Base-by-base conservation (phyloP, 1,284 basidiomycete genomes). In the Cryptococcus jaspeensis region DNA sequence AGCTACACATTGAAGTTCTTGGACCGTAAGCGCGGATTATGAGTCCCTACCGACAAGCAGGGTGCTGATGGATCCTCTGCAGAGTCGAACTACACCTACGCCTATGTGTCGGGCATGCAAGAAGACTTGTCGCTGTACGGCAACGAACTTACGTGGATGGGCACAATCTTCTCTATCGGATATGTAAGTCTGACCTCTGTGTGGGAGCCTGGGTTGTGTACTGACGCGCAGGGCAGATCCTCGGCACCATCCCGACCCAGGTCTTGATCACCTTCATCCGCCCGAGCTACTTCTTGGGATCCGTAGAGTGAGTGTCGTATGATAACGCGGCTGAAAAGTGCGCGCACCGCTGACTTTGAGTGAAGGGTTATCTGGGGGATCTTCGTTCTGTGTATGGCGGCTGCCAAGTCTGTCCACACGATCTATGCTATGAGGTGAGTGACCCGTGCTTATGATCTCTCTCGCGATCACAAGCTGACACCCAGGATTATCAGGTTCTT, bases 111-210 rank as follows among this genome's bases (percentile, higher is more conserved):
- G 20, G 62, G 62, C 1, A 64, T 64, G 62, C 50, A 60, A 23
- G 62, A 64, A 39, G 60, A 59, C 22, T 41, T 64, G 4, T 41
- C 53, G 25, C 37, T 65, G 25, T n/a, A 50, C 6, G 63, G 56
- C 1, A 53, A 60, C 32, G 53, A 65, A 48, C 55, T 56, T 41
- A 64, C 53, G 35, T 63, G 61, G 63, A 58, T 67, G 63, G 49
- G 23, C 20, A 70, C 72, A 7, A 56, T 71, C 54, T 75, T 74
- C 55, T 70, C 69, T 13, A 64, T 71, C 5, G 73, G 74, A 6
- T 74, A 73, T 56, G 51, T 50, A 16, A 18, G 52, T 43, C 12
- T 40, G 4, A 18, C 12, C 39, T 40, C 37, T 32, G 63, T 61
- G 5, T 13, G 18, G 25, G 12, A 40, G 39, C 20, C 5, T 18